Evolutionary conservation across 371 early-diverging fungal genomes (phyloP).

Genomic region (Haplosporangium sp.): DNA sequence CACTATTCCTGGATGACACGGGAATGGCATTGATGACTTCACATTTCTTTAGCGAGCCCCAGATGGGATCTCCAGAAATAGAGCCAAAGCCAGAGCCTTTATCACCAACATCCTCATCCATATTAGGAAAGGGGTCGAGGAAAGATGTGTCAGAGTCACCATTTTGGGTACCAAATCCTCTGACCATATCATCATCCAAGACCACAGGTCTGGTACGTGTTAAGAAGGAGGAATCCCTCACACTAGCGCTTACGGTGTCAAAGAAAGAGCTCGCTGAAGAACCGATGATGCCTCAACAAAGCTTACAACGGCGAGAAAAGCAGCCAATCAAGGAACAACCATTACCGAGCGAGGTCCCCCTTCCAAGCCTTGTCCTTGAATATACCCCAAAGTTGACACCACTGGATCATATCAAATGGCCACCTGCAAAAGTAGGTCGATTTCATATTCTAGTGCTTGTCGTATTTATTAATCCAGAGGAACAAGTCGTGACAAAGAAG

Average conservation of each 20-base stretch:
- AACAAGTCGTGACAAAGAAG: constrained; percentile 12
- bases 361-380: constrained; percentile 14
- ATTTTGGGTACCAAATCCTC: background rate
- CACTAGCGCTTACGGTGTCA: background rate
- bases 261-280: background rate
- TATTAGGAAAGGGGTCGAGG: background rate
- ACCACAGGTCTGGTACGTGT: background rate
- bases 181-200: background rate
- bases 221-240: constrained; percentile 14
- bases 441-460: constrained; percentile 27
- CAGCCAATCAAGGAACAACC: background rate
- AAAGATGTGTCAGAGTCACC: background rate
- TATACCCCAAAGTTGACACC: constrained; percentile 23
- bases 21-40: background rate
- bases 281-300: background rate
- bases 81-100: background rate
- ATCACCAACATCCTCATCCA: background rate
- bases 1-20: background rate
- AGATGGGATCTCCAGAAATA: background rate
- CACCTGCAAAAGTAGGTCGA: constrained; percentile 21
- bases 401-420: constrained; percentile 30
- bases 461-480: constrained; percentile 17
- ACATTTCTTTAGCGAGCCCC: background rate
- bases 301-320: background rate
- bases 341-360: background rate